Evolutionary conservation across 2,329 filamentous ascomycete genomes (phyloP), one percentile per base, ranked within the genome.

Genomic region (Paraconiothyrium sp.): DNA sequence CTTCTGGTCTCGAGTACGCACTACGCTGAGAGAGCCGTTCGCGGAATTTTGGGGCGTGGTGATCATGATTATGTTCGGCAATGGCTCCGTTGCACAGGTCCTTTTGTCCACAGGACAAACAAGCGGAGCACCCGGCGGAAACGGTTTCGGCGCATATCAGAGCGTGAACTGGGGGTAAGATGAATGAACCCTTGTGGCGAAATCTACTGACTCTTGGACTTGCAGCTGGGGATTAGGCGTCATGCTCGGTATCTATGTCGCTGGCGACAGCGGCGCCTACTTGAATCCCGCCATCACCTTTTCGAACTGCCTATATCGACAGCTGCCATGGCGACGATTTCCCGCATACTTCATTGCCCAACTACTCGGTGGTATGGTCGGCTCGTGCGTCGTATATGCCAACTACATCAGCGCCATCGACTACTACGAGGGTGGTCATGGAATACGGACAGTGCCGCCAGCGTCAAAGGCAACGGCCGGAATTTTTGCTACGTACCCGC

Each of bases 401-500:
- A 82, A 82, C 62, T 82, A 82, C 66, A 65, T 74, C 59, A 85
- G 84, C 6, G 88, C 88, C 35, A 90, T 92, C 67, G 84, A 91
- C 67, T 74, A 78, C 24, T 88, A 85, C 67, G 89, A 92, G 74
- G 90, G 89, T 14, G 84, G 84, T 1, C 76, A 83, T 2, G 81
- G 84, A 14, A 82, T 90, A 60, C 84, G 90, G 27, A 92, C 89
- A 1, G 89, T 92, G 0, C 84, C 84, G 9, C 85, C 75, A 1
- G 70, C 70, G 1, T n/a, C 65, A 13, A 90, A 85, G 48, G 84
- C 89, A 1, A 89, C 89, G 0, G 90, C 88, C 0, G 89, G 86
- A 2, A 87, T 93, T 65, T 92, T 92, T 75, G 90, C 87, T 81
- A 92, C 90, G 0, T 92, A 92, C 69, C 90, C 90, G 0, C 86